phyloP scores from a whole-genome alignment of 1,139 yeast species.

The Blastobotrys serpentis region DNA sequence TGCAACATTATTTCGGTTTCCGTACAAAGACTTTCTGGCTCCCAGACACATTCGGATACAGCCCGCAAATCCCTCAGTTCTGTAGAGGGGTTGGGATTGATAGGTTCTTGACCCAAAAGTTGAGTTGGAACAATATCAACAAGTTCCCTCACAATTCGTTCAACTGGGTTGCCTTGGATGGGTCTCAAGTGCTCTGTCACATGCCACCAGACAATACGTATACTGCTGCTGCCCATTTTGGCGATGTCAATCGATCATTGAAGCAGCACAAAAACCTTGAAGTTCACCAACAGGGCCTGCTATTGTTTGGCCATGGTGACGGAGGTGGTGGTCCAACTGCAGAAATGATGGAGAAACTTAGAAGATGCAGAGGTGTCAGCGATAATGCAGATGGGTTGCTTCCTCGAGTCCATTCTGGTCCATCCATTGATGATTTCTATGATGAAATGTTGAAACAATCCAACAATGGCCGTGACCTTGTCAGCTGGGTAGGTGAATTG shows the following conservation, averaged over 20 bases:
- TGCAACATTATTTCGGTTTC: slow-evolving; percentile 71
- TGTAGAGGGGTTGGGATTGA: slow-evolving; percentile 82
- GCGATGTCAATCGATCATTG: slow-evolving; percentile 81
- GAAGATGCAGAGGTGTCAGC: slow-evolving; percentile 85
- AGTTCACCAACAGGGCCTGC: slow-evolving; percentile 68
- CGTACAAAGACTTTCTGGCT: slow-evolving; percentile 82
- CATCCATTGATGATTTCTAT: slow-evolving; percentile 75
- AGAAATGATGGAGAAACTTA: slow-evolving; percentile 86
- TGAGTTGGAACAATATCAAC: slow-evolving; percentile 95
- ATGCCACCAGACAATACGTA: slow-evolving; percentile 98
- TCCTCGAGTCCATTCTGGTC: slow-evolving; percentile 78
- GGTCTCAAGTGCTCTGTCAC: slow-evolving; percentile 87
- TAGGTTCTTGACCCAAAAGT: slow-evolving; percentile 85
- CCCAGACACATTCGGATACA: slow-evolving; percentile 96
- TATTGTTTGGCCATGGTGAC: slow-evolving; percentile 90
- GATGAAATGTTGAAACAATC: slow-evolving; percentile 63
- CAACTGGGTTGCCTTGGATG: slow-evolving; percentile 94
- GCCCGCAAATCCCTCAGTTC: slow-evolving; percentile 91
- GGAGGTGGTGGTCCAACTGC: slow-evolving; percentile 99
- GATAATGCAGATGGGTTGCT: slow-evolving; percentile 67
- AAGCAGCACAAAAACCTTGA: slow-evolving; percentile 80
- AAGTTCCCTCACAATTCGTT: slow-evolving; percentile 85
- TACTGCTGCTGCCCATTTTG: slow-evolving; percentile 88
- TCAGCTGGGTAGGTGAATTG: slow-evolving; percentile 90
- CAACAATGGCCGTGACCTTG: slow-evolving; percentile 63